These are phyloP conservation scores for Gardenia jasminoides DNA, from an alignment of 257 asterid genomes.

Conservation along the genomic window DNA sequence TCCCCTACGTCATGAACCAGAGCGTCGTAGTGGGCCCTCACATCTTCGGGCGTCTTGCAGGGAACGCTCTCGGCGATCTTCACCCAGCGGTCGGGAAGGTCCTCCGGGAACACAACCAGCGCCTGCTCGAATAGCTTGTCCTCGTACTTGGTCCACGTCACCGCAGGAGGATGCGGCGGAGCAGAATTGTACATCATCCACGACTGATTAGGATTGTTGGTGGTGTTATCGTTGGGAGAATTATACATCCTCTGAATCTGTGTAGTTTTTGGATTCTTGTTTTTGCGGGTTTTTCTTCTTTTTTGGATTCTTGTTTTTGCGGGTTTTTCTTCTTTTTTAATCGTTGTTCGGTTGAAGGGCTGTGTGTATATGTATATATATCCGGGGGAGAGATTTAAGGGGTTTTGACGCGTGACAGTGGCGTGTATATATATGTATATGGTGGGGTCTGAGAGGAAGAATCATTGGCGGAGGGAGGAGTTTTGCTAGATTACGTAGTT, in stretches of 20 bases:
- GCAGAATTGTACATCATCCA: slow-evolving; percentile 30
- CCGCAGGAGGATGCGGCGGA: too few species aligned
- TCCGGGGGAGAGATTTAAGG: slow-evolving; percentile 9
- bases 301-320: neutral
- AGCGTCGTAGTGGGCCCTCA: slow-evolving; percentile 53
- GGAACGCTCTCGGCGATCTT: slow-evolving; percentile 50
- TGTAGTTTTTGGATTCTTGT: too few species aligned
- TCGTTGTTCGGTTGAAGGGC: neutral
- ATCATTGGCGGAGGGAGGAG: neutral
- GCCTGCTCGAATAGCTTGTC: slow-evolving; percentile 65
- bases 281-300: neutral
- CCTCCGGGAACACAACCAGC: slow-evolving; percentile 54
- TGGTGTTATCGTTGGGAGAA: neutral
- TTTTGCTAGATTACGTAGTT: slow-evolving; percentile 6
- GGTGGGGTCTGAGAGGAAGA: neutral
- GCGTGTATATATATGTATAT: neutral
- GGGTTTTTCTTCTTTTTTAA: too few species aligned
- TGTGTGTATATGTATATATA: neutral
- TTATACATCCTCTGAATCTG: slow-evolving; percentile 25
- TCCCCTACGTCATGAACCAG: slow-evolving; percentile 49
- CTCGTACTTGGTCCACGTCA: slow-evolving; percentile 51
- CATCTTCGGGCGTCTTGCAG: slow-evolving; percentile 47
- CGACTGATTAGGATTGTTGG: slow-evolving; percentile 1
- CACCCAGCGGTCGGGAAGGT: slow-evolving; percentile 52
- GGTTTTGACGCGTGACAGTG: neutral